These are phyloP conservation scores for Hagleromyces aurorensis DNA, from an alignment of 805 yeast genomes.

Conservation along the genomic window DNA sequence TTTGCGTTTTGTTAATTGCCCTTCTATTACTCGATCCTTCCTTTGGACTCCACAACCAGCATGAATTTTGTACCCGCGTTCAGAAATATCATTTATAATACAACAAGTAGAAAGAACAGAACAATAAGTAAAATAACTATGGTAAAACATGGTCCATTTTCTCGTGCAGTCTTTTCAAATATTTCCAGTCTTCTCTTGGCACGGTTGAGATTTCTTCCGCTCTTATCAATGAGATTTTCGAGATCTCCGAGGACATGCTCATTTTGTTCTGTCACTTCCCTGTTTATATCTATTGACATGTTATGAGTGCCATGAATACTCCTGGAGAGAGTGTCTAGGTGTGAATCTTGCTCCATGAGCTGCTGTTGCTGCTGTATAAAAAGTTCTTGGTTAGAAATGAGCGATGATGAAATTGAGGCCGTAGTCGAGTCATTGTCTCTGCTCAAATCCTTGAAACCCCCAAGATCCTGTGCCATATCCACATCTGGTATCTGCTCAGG, in stretches of 20 bases:
- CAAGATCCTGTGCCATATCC: too few relatives aligned
- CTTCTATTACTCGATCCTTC: too few relatives aligned
- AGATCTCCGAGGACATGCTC: conserved; percentile 39
- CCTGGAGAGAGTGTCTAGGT: conserved; percentile 34
- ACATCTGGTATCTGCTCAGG: too few relatives aligned
- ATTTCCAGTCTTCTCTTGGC: conserved; percentile 36
- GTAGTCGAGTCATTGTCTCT: conserved; percentile 3
- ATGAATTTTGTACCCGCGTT: conserved; percentile 3
- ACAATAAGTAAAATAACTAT: conserved; percentile 39
- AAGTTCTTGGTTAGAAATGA: conserved; percentile 30
- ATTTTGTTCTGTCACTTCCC: conserved; percentile 42
- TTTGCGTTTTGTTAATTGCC: too few relatives aligned
- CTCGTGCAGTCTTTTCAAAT: conserved; percentile 36
- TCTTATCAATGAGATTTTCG: conserved; percentile 38
- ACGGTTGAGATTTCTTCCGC: conserved; percentile 35
- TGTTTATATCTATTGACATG: conserved; percentile 39
- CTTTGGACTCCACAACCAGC: too few relatives aligned
- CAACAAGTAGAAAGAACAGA: conserved; percentile 36
- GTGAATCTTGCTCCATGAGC: conserved; percentile 39
- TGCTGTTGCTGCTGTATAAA: conserved; percentile 42
- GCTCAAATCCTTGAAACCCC: too few relatives aligned
- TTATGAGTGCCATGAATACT: conserved; percentile 39
- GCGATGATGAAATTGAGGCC: conserved; percentile 1
- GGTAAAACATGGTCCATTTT: conserved; percentile 43
- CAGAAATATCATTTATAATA: conserved; percentile 25